Base-by-base conservation (phyloP, 495 filamentous ascomycete species). In the Penicillium riverlandense region DNA sequence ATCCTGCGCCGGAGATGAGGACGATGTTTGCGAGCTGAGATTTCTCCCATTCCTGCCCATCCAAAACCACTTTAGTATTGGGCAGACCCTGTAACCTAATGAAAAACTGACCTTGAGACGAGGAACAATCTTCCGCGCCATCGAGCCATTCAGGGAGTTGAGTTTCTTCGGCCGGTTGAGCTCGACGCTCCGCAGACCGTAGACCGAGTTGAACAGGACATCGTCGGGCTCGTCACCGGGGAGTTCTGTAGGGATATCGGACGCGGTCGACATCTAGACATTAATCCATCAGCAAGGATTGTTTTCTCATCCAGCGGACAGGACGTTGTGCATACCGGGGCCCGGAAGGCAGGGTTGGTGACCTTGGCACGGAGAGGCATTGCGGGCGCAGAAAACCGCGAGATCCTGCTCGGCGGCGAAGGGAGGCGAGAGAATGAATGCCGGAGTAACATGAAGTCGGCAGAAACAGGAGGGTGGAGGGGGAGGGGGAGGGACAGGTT, bases 311-410 rank as follows among this genome's bases (percentile, higher is more conserved):
- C 22, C 22, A 4, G 15, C 1, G 22, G 4, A 22, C 3, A 22
- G 22, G 22, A 4, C 22, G 22, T 22, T 22, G 22, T 22, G 22
- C 22, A 22, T 22, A 75, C 74, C 55, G 48, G 63, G 50, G 70
- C 71, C 31, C 63, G 59, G 38, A 73, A 72, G 53, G 79, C 76
- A 54, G 81, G 76, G 63, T 80, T 76, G 49, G 76, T 69, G 48
- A 96, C 76, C 62, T 89, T 94, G 41, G 91, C 88, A 74, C 81
- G 81, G 48, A 97, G 73, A 62, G 91, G 91, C 91, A 97, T 96
- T 40, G 64, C 72, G 52, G 69, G 46, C 29, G 54, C 52, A 46
- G 49, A 49, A 44, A 59, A 66, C 63, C 74, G 77, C 63, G 67
- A 76, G 63, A 74, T 61, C 67, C 72, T 70, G 71, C 76, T 74